A percentile compares a stretch with the other conserved stretches of the same genome.
Conservation (phyloP, 2,329 filamentous ascomycete species). For the Sclerotinia borealis region DNA sequence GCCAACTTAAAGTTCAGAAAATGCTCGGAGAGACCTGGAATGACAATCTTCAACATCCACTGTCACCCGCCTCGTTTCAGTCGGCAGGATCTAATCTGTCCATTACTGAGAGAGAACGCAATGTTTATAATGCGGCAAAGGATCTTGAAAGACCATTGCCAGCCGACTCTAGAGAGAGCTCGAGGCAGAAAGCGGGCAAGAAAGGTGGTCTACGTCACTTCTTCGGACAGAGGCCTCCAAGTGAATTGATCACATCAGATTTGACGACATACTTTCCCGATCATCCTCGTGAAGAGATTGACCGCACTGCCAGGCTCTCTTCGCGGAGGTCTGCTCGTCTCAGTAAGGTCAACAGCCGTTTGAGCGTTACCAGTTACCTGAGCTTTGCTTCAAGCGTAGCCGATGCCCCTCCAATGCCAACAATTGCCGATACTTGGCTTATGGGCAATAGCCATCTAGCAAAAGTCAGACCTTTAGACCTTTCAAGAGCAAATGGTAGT, state of each 20-base stretch:
- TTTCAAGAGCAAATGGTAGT: conserved; percentile 35
- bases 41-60: conserved; percentile 71
- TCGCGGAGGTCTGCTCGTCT: conserved; percentile 84
- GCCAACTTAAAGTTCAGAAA: conserved; percentile 82
- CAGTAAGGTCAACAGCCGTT: conserved; percentile 84
- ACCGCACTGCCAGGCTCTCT: conserved; percentile 88
- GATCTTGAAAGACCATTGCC: conserved; percentile 53
- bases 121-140: conserved; percentile 53
- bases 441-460: conserved; percentile 51
- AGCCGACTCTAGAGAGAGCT: conserved; percentile 31
- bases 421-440: conserved; percentile 91
- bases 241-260: conserved; percentile 95
- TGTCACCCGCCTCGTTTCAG: conserved; percentile 71
- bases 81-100: conserved; percentile 29
- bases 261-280: conserved; percentile 96
- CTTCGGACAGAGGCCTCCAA: conserved; percentile 86
- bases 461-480: conserved; percentile 42
- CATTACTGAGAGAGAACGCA: conserved; percentile 57
- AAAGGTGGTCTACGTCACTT: conserved; percentile 68
- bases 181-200: conserved; percentile 36
- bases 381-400: conserved; percentile 89
- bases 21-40: conserved; percentile 83
- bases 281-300: conserved; percentile 88
- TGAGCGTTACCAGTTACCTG: conserved; percentile 89
- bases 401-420: conserved; percentile 91